Conservation (phyloP, 352 stramenopile species). For the Pythium aristosporum region DNA sequence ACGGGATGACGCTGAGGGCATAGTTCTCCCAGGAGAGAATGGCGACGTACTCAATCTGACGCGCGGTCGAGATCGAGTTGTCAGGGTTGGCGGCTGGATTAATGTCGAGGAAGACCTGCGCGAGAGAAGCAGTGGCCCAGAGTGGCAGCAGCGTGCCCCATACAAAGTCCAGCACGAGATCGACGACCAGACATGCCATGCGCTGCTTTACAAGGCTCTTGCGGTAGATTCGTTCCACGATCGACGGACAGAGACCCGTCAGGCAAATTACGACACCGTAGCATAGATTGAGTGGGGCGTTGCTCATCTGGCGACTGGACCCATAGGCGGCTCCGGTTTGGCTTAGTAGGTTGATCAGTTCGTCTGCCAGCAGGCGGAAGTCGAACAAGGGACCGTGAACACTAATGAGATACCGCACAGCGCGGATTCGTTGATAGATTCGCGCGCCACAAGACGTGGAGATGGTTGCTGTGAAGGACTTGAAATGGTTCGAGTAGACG, state of each 20-base stretch:
- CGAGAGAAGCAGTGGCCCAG: slow-evolving; percentile 23
- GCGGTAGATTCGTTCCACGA: neutral
- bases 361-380: slow-evolving; percentile 6
- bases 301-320: slow-evolving; percentile 16
- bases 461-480: neutral
- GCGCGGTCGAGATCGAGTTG: slow-evolving; percentile 4
- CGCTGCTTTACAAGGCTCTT: neutral
- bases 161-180: slow-evolving; percentile 19
- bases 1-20: slow-evolving; percentile 20
- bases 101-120: neutral
- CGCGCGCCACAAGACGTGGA: no score
- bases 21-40: slow-evolving; percentile 9
- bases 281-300: slow-evolving; percentile 9
- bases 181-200: slow-evolving; percentile 6
- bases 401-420: neutral
- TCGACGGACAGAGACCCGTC: slow-evolving; percentile 2
- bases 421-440: no score
- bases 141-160: slow-evolving; percentile 22
- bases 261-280: slow-evolving; percentile 17
- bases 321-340: slow-evolving; percentile 12
- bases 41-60: slow-evolving; percentile 10
- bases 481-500: neutral
- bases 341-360: neutral
- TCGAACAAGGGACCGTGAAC: slow-evolving; percentile 21
- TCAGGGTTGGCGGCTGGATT: neutral